Conservation (phyloP, 106 monocot genomes). For the Allium cepa region DNA sequence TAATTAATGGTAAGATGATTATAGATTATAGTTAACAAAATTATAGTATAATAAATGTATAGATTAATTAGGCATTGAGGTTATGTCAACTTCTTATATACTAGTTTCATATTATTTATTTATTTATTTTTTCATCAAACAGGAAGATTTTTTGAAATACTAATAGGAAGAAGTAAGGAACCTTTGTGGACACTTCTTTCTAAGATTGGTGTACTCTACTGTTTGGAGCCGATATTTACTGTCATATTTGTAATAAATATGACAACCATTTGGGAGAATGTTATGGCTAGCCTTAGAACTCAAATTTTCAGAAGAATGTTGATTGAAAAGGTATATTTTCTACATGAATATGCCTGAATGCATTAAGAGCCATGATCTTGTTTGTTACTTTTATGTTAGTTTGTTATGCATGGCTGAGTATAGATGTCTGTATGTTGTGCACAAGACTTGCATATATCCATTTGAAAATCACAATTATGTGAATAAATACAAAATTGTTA, state of each 20-base stretch:
- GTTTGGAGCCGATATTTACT: conserved; percentile 85
- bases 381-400: not conserved
- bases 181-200: conserved; percentile 63
- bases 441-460: not conserved
- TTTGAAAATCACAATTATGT: too few relatives aligned
- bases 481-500: too few relatives aligned
- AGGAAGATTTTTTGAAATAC: conserved; percentile 89
- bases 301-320: conserved; percentile 85
- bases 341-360: not conserved
- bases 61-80: too few relatives aligned
- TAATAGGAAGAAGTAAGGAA: conserved; percentile 75
- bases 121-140: conserved; percentile 19
- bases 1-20: too few relatives aligned
- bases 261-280: conserved; percentile 89
- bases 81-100: not conserved
- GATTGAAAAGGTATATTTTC: conserved; percentile 62
- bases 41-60: too few relatives aligned
- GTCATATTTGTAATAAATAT: conserved; percentile 76
- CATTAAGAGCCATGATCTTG: not conserved
- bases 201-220: conserved; percentile 68
- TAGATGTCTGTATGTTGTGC: too few relatives aligned
- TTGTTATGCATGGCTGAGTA: not conserved
- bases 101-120: not conserved
- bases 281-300: conserved; percentile 73
- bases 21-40: too few relatives aligned